Percentiles rank a stretch among this genome's conserved stretches.
These are phyloP conservation scores for Solanum chacoense DNA, from an alignment of 305 asterid species.

Conservation along the genomic window DNA sequence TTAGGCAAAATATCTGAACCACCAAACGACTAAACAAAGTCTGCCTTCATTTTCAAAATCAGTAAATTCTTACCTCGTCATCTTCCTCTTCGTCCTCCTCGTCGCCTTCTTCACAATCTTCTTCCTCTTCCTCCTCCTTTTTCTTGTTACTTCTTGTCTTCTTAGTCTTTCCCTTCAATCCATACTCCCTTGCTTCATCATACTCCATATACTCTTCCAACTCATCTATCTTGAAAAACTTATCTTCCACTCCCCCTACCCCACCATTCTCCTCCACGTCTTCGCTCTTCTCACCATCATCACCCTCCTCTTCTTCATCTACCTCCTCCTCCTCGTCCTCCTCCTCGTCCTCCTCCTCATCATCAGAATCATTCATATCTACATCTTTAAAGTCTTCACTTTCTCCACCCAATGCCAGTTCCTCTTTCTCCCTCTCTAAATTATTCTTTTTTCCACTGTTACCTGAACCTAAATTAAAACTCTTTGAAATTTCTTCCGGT, in stretches of 20 bases:
- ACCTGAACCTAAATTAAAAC: slow-evolving; percentile 19
- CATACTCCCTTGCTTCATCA: slow-evolving; percentile 79
- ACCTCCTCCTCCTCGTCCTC: slow-evolving; percentile 8
- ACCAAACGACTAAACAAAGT: neutral
- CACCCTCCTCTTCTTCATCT: slow-evolving; percentile 10
- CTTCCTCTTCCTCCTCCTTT: slow-evolving; percentile 30
- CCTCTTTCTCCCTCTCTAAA: slow-evolving; percentile 6
- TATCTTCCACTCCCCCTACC: slow-evolving; percentile 53
- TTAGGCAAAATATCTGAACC: neutral
- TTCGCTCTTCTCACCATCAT: slow-evolving; percentile 21
- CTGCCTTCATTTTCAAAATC: neutral
- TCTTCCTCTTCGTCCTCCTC: slow-evolving; percentile 10
- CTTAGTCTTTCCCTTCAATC: slow-evolving; percentile 36
- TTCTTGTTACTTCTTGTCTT: slow-evolving; percentile 26
- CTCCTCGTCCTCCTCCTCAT: neutral
- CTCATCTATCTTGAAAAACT: slow-evolving; percentile 72
- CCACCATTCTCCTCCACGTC: slow-evolving; percentile 17
- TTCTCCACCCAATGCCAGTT: slow-evolving; percentile 15
- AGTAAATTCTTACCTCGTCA: slow-evolving; percentile 13
- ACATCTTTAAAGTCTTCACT: slow-evolving; percentile 33
- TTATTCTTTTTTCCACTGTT: slow-evolving; percentile 6
- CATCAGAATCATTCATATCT: slow-evolving; percentile 10
- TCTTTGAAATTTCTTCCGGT: slow-evolving; percentile 39
- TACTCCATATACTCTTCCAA: slow-evolving; percentile 58
- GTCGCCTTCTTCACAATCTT: slow-evolving; percentile 18